Percentiles rank a stretch among this genome's conserved stretches.
These are phyloP conservation scores for Geotrichum cucujoidarum DNA, from an alignment of 1,139 yeast species.

Conservation along the genomic window DNA sequence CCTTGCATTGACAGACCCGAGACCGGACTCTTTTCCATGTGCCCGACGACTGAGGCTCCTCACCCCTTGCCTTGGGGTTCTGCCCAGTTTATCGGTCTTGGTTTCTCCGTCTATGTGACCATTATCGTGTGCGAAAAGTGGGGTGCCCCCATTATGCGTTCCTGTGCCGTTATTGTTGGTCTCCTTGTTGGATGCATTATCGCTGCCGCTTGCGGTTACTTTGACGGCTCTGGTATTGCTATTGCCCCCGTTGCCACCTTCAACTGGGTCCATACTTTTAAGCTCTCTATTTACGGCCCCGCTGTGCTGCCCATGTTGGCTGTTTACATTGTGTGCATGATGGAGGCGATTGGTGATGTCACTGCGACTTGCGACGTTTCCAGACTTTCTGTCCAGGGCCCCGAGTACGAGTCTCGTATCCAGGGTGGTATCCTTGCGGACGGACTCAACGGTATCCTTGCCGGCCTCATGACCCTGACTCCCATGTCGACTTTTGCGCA, in stretches of 20 bases:
- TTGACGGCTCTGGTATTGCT: constrained; percentile 50
- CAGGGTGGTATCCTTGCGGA: constrained; percentile 92
- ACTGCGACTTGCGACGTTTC: constrained; percentile 92
- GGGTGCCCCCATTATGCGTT: constrained; percentile 93
- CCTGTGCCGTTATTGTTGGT: constrained; percentile 85
- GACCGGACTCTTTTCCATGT: constrained; percentile 48
- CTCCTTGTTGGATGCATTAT: constrained; percentile 83
- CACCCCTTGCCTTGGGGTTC: constrained; percentile 71
- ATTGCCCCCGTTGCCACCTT: constrained; percentile 81
- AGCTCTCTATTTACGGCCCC: constrained; percentile 71
- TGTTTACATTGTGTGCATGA: constrained; percentile 70
- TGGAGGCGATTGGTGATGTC: constrained; percentile 91
- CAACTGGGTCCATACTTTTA: constrained; percentile 82
- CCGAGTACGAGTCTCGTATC: constrained; percentile 69
- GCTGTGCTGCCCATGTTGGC: constrained; percentile 78
- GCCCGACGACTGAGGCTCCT: constrained; percentile 46
- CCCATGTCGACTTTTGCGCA: constrained; percentile 93
- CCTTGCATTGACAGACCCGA: constrained; percentile 34
- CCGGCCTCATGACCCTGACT: constrained; percentile 61
- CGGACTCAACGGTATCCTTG: constrained; percentile 61
- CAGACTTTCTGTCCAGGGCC: constrained; percentile 76
- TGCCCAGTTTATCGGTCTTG: constrained; percentile 78
- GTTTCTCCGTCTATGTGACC: constrained; percentile 73
- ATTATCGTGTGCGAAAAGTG: constrained; percentile 74
- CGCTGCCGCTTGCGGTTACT: constrained; percentile 86